phyloP scores from a whole-genome alignment of 75 land plant species.

The Picea sitchensis region DNA sequence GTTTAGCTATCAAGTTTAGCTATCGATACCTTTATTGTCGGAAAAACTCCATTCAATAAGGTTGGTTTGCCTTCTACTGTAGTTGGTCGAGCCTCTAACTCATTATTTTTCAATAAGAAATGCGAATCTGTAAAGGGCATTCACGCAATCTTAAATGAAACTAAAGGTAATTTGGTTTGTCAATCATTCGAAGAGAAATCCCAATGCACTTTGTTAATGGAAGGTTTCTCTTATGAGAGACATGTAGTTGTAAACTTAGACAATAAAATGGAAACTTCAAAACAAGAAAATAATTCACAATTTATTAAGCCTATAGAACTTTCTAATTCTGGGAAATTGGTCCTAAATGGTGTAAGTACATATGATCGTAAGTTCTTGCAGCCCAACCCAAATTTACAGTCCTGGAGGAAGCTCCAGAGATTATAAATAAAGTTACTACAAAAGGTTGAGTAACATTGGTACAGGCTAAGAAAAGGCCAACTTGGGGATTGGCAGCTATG shows the following conservation, averaged over 20 bases:
- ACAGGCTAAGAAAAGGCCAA: no score
- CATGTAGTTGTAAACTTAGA: no score
- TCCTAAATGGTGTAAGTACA: neutral
- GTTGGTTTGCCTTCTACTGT: neutral
- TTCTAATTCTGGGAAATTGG: neutral
- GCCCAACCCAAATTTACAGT: neutral
- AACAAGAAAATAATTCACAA: neutral
- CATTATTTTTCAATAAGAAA: neutral
- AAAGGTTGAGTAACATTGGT: slow-evolving; percentile 26
- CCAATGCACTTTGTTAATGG: neutral
- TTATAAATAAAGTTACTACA: no score
- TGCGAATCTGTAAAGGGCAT: neutral
- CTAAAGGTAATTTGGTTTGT: neutral
- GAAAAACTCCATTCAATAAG: no score
- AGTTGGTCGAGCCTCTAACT: neutral
- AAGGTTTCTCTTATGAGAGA: neutral
- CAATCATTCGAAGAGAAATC: no score
- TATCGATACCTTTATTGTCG: no score
- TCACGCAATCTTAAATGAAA: neutral
- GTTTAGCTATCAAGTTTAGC: no score
- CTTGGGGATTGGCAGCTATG: no score
- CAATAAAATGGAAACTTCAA: no score
- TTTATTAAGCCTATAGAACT: neutral
- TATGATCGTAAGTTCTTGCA: neutral
- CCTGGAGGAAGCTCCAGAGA: neutral